These are phyloP conservation scores for Arabidopsis arenosa DNA, from an alignment of 345 rosid species.

Conservation along the genomic window DNA sequence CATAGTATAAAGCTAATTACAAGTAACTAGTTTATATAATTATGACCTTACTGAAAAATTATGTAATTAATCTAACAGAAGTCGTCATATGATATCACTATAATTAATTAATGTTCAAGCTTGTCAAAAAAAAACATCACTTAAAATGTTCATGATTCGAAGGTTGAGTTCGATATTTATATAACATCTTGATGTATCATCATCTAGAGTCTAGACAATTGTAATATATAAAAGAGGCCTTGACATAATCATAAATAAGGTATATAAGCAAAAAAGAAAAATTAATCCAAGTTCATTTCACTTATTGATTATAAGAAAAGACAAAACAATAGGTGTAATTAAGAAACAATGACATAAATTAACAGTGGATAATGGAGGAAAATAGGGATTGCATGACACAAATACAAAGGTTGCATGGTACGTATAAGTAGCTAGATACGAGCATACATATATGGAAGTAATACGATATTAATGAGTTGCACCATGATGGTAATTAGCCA, in stretches of 20 bases:
- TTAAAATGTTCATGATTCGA: neutral
- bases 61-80: neutral
- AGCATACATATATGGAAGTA: constrained; percentile 2
- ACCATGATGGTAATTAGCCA: constrained; percentile 38
- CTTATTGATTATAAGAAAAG: constrained; percentile 10
- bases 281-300: constrained; percentile 17
- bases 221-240: neutral
- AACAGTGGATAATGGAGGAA: neutral
- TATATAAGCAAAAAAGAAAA: neutral
- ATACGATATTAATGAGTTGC: constrained; percentile 30
- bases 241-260: neutral
- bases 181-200: neutral
- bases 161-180: neutral
- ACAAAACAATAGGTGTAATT: constrained; percentile 15
- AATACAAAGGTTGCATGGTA: constrained; percentile 30
- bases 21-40: neutral
- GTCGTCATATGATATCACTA: neutral
- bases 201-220: neutral
- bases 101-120: neutral
- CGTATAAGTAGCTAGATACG: constrained; percentile 5
- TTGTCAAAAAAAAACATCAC: neutral
- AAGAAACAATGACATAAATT: constrained; percentile 4
- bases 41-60: neutral
- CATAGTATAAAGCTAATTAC: neutral
- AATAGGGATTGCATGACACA: constrained; percentile 21